Conservation (phyloP, 345 rosid species). For the Eucalyptus sideroxylon region DNA sequence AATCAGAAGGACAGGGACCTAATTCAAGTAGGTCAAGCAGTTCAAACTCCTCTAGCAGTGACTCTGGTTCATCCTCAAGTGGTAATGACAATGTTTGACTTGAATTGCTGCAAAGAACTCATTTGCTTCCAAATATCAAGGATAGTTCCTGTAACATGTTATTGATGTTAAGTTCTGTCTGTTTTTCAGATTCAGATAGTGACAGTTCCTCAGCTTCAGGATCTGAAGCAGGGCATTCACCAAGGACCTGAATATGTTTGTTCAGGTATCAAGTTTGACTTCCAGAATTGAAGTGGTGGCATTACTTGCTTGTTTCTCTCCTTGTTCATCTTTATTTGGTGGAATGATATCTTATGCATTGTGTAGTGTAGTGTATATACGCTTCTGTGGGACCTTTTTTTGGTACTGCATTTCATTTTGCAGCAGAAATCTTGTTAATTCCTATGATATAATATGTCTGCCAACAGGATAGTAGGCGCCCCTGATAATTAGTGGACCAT, state of each 20-base stretch:
- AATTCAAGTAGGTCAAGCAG: slow-evolving; percentile 80
- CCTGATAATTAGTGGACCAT: not conserved
- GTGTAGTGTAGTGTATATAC: not conserved
- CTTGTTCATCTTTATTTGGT: not conserved
- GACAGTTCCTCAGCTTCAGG: slow-evolving; percentile 88
- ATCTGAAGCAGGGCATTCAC: slow-evolving; percentile 57
- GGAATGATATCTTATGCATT: not conserved
- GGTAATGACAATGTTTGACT: slow-evolving; percentile 29
- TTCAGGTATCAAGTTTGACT: not conserved
- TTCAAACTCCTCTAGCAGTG: slow-evolving; percentile 96
- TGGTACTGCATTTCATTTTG: not conserved
- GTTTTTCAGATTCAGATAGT: slow-evolving; percentile 73
- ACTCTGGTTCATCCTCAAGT: slow-evolving; percentile 92
- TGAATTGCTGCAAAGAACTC: not conserved
- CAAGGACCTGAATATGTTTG: not conserved
- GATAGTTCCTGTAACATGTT: not conserved
- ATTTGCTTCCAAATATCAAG: not conserved
- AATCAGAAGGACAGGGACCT: slow-evolving; percentile 43
- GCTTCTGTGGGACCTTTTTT: not conserved
- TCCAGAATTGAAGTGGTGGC: not conserved
- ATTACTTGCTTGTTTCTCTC: not conserved
- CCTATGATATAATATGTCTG: not conserved
- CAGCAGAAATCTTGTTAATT: not conserved
- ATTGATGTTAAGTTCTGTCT: not conserved
- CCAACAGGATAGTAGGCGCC: not conserved